Base-by-base conservation (phyloP, 2,329 filamentous ascomycete species). In the Apiospora marii region DNA sequence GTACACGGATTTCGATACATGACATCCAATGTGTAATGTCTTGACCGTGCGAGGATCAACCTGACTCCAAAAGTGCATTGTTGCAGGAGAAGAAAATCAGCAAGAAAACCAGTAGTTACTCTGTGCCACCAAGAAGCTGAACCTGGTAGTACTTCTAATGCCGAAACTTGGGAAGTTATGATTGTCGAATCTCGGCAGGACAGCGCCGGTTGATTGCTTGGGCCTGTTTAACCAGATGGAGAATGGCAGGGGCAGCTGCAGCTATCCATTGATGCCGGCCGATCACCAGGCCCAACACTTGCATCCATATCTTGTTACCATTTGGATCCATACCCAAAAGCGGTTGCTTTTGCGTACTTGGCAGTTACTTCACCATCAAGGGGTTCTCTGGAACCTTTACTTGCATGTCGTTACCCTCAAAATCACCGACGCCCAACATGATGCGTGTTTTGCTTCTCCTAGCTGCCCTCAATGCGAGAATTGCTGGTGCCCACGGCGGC, bases 401-500 rank as follows among this genome's bases (percentile, higher is more conserved):
- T 13, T 10, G 8, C 58, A 13, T 64, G 12, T 41, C 8, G 30
- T 14, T n/a, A 13, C 34, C 41, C 34, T 4, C 30, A 41, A 34
- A 14, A n/a, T 5, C 19, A n/a, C 10, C 19, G 13, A 37, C 34
- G 2, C 13, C 22, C 58, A 41, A 41, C 3, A 64, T 64, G 58
- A 64, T 14, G 34, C 10, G 10, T n/a, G 1, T 37, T 12, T 64
- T 72, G 30, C 71, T 76, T 53, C 49, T 71, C 53, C 72, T 73
- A 16, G 34, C 75, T 19, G 27, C 73, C 12, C 48, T 75, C 44
- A 44, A 79, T n/a, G 73, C 68, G 67, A 71, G 68, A 51, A 70
- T 68, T 7, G 75, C 71, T 37, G 69, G 71, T n/a, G 80, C 79
- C 24, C 83, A 84, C 73, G 83, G 82, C 8, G 83, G 82, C 7